phyloP scores from a whole-genome alignment of 108 stramenopile species.

The Tribonema minus region DNA sequence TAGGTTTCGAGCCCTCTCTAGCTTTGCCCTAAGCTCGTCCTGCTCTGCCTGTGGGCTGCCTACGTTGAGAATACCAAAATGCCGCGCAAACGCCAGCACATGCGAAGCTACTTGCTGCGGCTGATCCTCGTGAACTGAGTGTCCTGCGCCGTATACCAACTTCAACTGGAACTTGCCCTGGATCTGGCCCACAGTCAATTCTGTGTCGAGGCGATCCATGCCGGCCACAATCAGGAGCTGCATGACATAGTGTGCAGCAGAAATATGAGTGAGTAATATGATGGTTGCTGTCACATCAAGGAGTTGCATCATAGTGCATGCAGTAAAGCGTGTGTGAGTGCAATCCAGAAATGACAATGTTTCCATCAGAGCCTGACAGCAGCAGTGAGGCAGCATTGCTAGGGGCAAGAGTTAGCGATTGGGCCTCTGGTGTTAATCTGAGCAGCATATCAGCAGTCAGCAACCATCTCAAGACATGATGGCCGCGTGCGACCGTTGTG shows the following conservation, averaged over 20 bases:
- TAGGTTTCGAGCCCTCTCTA: not conserved
- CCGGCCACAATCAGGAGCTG: slow-evolving; percentile 41
- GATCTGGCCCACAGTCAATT: slow-evolving; percentile 34
- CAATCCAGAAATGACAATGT: no score
- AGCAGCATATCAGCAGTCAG: no score
- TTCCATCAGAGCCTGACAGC: no score
- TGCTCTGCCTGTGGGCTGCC: not conserved
- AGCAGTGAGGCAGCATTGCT: no score
- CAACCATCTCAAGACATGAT: no score
- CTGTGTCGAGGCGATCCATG: slow-evolving; percentile 42
- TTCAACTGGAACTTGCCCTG: slow-evolving; percentile 41
- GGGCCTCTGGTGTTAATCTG: no score
- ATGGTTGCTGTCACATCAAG: not conserved
- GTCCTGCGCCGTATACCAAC: slow-evolving; percentile 39
- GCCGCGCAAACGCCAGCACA: not conserved
- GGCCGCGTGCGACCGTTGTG: no score
- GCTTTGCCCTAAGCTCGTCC: not conserved
- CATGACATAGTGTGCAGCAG: no score
- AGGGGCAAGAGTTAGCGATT: no score
- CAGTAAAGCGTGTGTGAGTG: no score
- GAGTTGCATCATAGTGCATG: no score
- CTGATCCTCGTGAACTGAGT: slow-evolving; percentile 42
- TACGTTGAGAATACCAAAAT: not conserved
- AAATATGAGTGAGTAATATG: no score
- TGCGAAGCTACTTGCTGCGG: slow-evolving; percentile 1